Percentiles rank a stretch among this genome's conserved stretches.
phyloP scores from a whole-genome alignment of 2,329 filamentous ascomycete species.

The Hymenoscyphus fructigenus region DNA sequence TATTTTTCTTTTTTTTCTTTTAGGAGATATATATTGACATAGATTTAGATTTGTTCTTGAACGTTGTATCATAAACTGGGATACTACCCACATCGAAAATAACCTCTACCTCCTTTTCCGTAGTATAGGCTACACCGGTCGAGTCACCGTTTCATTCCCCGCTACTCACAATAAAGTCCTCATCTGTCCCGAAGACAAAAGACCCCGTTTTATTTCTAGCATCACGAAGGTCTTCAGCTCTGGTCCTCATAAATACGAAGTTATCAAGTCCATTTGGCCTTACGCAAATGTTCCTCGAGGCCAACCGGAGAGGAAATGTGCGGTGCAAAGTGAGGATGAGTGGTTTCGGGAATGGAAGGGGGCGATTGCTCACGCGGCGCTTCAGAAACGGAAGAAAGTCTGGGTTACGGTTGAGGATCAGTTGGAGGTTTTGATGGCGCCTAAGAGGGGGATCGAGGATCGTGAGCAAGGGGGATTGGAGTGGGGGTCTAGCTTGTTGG shows the following conservation, averaged over 20 bases:
- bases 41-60: constrained; percentile 47
- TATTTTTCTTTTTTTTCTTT: not conserved
- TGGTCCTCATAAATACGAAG: constrained; percentile 55
- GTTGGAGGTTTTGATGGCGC: constrained; percentile 34
- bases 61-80: constrained; percentile 53
- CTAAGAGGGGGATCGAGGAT: constrained; percentile 17
- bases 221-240: constrained; percentile 50
- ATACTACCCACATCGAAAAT: constrained; percentile 54
- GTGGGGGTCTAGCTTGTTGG: constrained; percentile 6
- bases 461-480: constrained; percentile 6
- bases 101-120: constrained; percentile 53
- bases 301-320: constrained; percentile 45
- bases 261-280: constrained; percentile 56
- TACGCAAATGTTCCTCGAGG: constrained; percentile 50
- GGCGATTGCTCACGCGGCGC: constrained; percentile 43
- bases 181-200: constrained; percentile 51
- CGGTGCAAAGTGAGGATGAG: constrained; percentile 55
- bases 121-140: constrained; percentile 49
- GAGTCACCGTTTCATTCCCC: constrained; percentile 49
- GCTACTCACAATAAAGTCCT: constrained; percentile 50
- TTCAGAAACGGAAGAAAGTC: constrained; percentile 25
- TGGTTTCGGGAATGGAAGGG: constrained; percentile 56
- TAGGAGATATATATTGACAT: not conserved
- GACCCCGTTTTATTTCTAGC: constrained; percentile 54
- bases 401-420: constrained; percentile 36